These are phyloP conservation scores for Flaveria linearis DNA, from an alignment of 129 eudicot genomes.

Conservation along the genomic window DNA sequence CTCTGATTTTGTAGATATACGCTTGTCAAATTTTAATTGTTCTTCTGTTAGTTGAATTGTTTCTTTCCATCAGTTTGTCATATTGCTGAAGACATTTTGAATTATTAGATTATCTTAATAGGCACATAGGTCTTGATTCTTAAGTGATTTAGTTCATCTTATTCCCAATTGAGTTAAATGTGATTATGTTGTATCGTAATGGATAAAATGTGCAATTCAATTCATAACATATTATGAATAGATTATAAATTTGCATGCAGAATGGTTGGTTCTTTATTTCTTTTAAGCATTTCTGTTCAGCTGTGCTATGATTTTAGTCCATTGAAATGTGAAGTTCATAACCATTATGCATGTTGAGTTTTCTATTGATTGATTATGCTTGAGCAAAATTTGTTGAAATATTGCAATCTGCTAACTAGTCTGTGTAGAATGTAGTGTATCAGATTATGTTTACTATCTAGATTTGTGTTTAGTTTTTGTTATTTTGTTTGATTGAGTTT, in stretches of 20 bases:
- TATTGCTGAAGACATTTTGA: not conserved
- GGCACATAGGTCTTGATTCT: not conserved
- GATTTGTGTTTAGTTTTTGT: no score
- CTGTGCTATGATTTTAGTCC: not conserved
- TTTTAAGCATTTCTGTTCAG: not conserved
- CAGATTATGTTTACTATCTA: not conserved
- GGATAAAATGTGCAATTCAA: not conserved
- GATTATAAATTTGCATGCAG: not conserved
- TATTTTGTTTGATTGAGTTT: no score
- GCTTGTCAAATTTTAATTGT: slow-evolving; percentile 5
- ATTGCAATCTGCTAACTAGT: slow-evolving; percentile 13
- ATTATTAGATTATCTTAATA: not conserved
- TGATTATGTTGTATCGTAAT: not conserved
- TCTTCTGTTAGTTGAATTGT: not conserved
- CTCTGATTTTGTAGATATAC: slow-evolving; percentile 1
- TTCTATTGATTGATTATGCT: not conserved
- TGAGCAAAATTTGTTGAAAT: slow-evolving; percentile 1
- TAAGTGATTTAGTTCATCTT: not conserved
- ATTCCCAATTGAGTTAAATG: not conserved
- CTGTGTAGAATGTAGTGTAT: not conserved
- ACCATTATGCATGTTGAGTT: not conserved
- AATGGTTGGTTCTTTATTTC: not conserved
- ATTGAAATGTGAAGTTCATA: slow-evolving; percentile 11
- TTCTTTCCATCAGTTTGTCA: slow-evolving; percentile 10
- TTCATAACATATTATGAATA: not conserved